A percentile compares a stretch with the other conserved stretches of the same genome.
These are phyloP conservation scores for Fusarium kyushuense DNA, from an alignment of 2,329 filamentous ascomycete genomes.

Conservation along the genomic window DNA sequence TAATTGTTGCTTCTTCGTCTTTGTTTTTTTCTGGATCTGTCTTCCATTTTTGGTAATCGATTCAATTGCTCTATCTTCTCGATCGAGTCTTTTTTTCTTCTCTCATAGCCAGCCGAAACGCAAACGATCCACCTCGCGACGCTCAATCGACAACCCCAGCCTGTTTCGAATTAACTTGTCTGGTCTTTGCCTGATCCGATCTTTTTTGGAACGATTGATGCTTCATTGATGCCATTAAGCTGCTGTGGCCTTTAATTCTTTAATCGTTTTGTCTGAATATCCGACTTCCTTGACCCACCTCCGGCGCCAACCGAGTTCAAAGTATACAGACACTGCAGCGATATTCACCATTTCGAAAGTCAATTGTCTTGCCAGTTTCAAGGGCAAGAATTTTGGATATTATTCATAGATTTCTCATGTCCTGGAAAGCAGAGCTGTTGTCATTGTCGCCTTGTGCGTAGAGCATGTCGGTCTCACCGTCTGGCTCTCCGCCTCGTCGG, in stretches of 20 bases:
- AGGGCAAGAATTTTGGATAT: constrained; percentile 16
- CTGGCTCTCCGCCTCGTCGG: constrained; percentile 48
- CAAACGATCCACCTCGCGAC: constrained; percentile 39
- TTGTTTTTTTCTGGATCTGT: constrained; percentile 19
- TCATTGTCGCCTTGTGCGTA: constrained; percentile 46
- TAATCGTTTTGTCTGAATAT: constrained; percentile 27
- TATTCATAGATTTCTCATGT: constrained; percentile 35
- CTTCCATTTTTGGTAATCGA: constrained; percentile 30
- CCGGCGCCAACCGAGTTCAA: constrained; percentile 27
- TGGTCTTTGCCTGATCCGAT: constrained; percentile 14
- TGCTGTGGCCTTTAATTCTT: constrained; percentile 32
- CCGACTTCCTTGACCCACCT: constrained; percentile 37
- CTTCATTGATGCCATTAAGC: constrained; percentile 31
- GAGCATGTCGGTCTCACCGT: constrained; percentile 52
- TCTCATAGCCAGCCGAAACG: constrained; percentile 21
- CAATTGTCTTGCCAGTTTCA: constrained; percentile 28
- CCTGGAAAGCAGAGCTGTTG: constrained; percentile 35
- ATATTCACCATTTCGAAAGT: constrained; percentile 9
- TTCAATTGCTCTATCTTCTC: constrained; percentile 19
- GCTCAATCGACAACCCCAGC: constrained; percentile 27
- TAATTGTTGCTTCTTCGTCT: constrained; percentile 27
- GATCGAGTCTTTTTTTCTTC: constrained; percentile 25
- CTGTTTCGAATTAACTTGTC: constrained; percentile 28
- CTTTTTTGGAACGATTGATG: constrained; percentile 16
- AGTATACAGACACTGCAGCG: constrained; percentile 16